Base-by-base conservation (phyloP, 2,329 filamentous ascomycete species). In the Orbilia oligospora region DNA sequence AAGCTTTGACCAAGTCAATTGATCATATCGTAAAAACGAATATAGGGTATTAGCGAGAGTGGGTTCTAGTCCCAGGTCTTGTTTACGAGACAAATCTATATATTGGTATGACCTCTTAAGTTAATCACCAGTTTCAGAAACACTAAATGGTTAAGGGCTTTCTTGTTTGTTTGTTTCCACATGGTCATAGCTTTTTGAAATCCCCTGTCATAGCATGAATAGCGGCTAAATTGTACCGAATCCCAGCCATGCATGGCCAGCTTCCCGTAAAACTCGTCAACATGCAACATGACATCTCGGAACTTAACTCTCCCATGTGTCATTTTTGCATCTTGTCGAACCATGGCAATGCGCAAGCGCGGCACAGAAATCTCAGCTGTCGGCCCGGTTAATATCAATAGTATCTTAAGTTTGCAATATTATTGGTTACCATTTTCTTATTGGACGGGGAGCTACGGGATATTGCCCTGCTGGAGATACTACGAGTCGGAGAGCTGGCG, bases 311-410 rank as follows among this genome's bases (percentile, higher is more conserved):
- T n/a, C 24, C 3, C 18, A 3, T 36, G 51, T 55, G 51, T 36
- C 51, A 55, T 55, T 55, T 36, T 38, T 58, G 27, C 27, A 30
- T 6, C 27, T 30, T 30, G 6, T 30, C 27, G 30, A 30, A 33
- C 30, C 53, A 20, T 20, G 33, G n/a, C 53, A 44, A 61, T 36
- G 56, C 56, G 56, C 36, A 44, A 61, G 56, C 56, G 56, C 56
- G 56, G 56, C 56, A 61, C 56, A 27, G 56, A 5, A n/a, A 18
- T 46, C 8, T 46, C 6, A 30, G 6, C n/a, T 30, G 6, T 6
- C 27, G n/a, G 44, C 44, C n/a, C 44, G 44, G 44, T 18, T 18
- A 46, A 46, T 46, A 46, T 46, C 38, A 5, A 46, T 46, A 5
- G 2, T 18, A 44, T 46, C 16, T 5, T 20, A n/a, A n/a, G n/a